Evolutionary conservation across 2,329 filamentous ascomycete genomes (phyloP).

Genomic region (Macrophomina tecta): DNA sequence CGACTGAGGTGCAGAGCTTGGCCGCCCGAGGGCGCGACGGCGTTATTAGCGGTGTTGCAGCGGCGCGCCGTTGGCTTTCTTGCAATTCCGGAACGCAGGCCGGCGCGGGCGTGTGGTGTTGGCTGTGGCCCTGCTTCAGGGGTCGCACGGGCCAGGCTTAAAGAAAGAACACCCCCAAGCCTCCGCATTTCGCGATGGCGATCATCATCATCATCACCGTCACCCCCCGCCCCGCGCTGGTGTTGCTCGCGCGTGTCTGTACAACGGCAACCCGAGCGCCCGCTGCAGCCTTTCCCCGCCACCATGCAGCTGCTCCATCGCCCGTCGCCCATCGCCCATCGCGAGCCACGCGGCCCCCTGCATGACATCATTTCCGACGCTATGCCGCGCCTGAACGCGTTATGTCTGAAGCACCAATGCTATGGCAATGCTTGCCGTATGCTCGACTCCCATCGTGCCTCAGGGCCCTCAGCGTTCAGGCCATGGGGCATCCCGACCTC

Average conservation of each 20-base stretch:
- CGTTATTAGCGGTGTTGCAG: neutral
- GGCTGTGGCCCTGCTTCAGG: conserved; percentile 7
- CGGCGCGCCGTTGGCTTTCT: conserved; percentile 6
- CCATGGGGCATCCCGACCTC: no score
- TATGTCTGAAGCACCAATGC: neutral
- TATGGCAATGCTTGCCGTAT: no score
- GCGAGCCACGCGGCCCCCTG: neutral
- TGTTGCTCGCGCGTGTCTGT: conserved; percentile 1
- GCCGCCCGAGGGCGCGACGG: neutral
- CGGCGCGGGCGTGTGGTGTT: conserved; percentile 21
- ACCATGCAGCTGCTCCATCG: neutral
- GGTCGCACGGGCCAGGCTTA: conserved; percentile 13
- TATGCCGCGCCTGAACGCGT: neutral
- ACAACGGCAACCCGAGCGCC: neutral
- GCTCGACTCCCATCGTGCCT: neutral
- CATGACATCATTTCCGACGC: neutral
- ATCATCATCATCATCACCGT: conserved; percentile 15
- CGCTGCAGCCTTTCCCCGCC: neutral
- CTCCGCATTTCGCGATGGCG: conserved; percentile 17
- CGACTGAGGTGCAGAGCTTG: conserved; percentile 9
- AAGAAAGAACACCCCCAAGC: conserved; percentile 3
- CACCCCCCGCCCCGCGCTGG: neutral
- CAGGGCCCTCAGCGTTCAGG: no score
- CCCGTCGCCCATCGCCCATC: neutral
- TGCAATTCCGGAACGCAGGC: conserved; percentile 11